Conservation (phyloP, 1,139 yeast genomes). For the Yamadazyma taylorii region DNA sequence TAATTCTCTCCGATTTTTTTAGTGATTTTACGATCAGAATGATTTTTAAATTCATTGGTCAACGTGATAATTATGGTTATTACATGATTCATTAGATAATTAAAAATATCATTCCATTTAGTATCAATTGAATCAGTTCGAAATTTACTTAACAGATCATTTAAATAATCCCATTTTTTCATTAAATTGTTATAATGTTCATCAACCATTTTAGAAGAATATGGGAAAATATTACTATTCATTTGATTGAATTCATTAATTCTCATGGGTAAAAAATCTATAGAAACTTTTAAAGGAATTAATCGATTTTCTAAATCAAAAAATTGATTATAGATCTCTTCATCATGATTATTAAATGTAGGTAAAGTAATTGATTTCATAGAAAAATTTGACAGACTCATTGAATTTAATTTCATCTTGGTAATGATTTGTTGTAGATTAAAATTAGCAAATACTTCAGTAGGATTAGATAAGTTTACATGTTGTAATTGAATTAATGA, state of each 20-base stretch:
- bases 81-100: conserved; percentile 42
- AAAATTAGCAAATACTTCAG: conserved; percentile 38
- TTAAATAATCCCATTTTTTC: conserved; percentile 41
- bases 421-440: conserved; percentile 42
- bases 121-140: conserved; percentile 50
- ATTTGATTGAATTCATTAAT: conserved; percentile 44
- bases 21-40: conserved; percentile 12
- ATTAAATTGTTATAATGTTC: conserved; percentile 40
- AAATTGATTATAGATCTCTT: conserved; percentile 29
- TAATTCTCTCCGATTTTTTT: conserved; percentile 21
- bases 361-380: conserved; percentile 29
- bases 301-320: conserved; percentile 32
- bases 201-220: conserved; percentile 34
- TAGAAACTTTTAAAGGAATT: conserved; percentile 57
- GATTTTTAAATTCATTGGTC: conserved; percentile 24
- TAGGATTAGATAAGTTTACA: conserved; percentile 41
- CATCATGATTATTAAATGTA: conserved; percentile 32
- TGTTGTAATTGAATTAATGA: conserved; percentile 40
- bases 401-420: conserved; percentile 34
- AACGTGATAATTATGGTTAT: conserved; percentile 26
- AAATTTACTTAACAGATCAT: conserved; percentile 30
- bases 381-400: conserved; percentile 17
- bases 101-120: conserved; percentile 57
- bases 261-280: conserved; percentile 57
- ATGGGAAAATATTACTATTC: conserved; percentile 26